A percentile compares a stretch with the other conserved stretches of the same genome.
Conservation (phyloP, 331 rosid genomes). For the Malus hybrid region DNA sequence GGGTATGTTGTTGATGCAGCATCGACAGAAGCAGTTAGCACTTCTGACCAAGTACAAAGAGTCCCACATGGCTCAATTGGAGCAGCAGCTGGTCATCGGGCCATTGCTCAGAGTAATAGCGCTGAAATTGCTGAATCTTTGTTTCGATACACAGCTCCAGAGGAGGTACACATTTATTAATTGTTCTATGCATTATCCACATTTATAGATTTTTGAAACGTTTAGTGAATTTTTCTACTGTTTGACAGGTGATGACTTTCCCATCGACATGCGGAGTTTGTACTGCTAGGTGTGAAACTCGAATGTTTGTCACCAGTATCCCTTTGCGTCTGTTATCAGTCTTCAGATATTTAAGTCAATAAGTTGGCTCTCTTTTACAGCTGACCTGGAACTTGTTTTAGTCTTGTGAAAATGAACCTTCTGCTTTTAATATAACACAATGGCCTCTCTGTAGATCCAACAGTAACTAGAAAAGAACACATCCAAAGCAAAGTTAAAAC, state of each 20-base stretch:
- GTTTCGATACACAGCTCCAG: conserved; percentile 84
- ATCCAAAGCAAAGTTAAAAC: background rate
- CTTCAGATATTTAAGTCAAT: background rate
- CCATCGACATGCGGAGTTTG: conserved; percentile 93
- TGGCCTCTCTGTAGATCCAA: background rate
- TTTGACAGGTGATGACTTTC: conserved; percentile 88
- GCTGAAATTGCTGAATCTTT: conserved; percentile 76
- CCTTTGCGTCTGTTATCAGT: conserved; percentile 19
- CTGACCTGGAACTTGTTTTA: background rate
- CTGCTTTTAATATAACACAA: background rate
- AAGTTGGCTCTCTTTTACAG: background rate
- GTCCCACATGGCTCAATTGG: conserved; percentile 80
- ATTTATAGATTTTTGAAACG: background rate
- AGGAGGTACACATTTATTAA: conserved; percentile 51
- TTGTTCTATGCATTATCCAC: background rate
- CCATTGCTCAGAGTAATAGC: conserved; percentile 84
- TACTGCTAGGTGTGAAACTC: conserved; percentile 64
- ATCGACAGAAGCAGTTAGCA: conserved; percentile 20
- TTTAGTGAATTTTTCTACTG: background rate
- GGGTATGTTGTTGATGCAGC: conserved; percentile 57
- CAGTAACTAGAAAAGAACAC: background rate
- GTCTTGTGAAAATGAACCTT: background rate
- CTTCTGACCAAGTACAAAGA: conserved; percentile 36
- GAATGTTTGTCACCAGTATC: conserved; percentile 96
- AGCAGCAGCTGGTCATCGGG: conserved; percentile 78